Percentiles rank a stretch among this genome's conserved stretches.
Evolutionary conservation across 108 stramenopile species (phyloP).

Genomic region (Aurantiochytrium sp.): DNA sequence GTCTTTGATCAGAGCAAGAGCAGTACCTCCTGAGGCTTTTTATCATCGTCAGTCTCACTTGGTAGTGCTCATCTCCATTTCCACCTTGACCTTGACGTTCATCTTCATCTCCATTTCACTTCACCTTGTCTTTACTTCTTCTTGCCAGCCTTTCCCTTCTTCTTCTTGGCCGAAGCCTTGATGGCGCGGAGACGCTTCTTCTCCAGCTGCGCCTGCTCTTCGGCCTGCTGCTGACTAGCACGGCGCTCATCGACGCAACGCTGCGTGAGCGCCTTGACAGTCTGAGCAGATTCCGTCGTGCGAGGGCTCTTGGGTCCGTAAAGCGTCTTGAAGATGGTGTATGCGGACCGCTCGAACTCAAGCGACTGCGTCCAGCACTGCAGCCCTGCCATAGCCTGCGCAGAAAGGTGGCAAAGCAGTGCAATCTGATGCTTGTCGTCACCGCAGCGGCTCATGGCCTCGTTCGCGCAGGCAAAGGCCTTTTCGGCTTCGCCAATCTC

Average conservation of each 20-base stretch:
- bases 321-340: background rate
- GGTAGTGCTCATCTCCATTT: too few relatives aligned
- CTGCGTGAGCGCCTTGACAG: background rate
- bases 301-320: background rate
- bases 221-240: background rate
- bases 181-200: background rate
- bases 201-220: background rate
- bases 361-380: background rate
- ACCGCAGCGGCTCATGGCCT: background rate
- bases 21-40: too few relatives aligned
- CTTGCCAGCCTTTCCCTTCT: background rate
- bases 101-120: too few relatives aligned
- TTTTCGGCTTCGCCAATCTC: conserved; percentile 11
- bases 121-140: too few relatives aligned
- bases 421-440: background rate
- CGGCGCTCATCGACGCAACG: background rate
- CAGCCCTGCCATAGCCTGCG: background rate
- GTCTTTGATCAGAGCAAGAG: too few relatives aligned
- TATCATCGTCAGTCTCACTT: too few relatives aligned
- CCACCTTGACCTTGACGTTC: too few relatives aligned
- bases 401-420: background rate
- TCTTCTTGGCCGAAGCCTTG: background rate
- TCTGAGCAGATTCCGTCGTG: background rate
- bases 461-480: background rate
- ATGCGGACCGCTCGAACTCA: background rate